These are phyloP conservation scores for Schizothecium vesticola DNA, from an alignment of 495 filamentous ascomycete genomes.

Conservation along the genomic window DNA sequence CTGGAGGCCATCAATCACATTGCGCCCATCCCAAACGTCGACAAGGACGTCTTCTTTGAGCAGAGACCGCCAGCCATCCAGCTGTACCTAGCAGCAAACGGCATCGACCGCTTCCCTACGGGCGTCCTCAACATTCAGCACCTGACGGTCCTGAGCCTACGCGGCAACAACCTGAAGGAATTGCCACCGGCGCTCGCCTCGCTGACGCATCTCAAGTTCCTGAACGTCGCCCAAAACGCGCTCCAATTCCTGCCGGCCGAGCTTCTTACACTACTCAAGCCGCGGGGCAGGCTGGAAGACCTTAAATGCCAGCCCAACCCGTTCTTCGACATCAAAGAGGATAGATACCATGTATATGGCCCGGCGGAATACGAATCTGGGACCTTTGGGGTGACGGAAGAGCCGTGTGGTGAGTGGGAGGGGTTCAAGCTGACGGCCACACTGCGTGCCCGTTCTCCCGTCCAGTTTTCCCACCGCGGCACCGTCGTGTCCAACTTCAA, in stretches of 20 bases:
- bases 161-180: constrained; percentile 60
- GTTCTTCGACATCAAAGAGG: constrained; percentile 33
- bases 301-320: constrained; percentile 46
- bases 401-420: not conserved
- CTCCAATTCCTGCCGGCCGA: constrained; percentile 67
- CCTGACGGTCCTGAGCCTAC: constrained; percentile 65
- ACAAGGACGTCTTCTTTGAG: constrained; percentile 35
- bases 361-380: not conserved
- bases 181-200: constrained; percentile 62
- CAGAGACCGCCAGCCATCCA: constrained; percentile 49
- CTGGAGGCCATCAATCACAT: constrained; percentile 57
- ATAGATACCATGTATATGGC: not conserved
- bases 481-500: constrained; percentile 15
- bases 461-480: constrained; percentile 19
- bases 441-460: constrained; percentile 20
- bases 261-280: constrained; percentile 53
- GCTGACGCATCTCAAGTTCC: constrained; percentile 55
- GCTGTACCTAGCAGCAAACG: constrained; percentile 60
- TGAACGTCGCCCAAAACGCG: constrained; percentile 69
- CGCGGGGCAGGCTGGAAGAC: constrained; percentile 28
- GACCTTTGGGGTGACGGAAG: not conserved
- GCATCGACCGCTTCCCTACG: constrained; percentile 46
- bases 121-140: constrained; percentile 50
- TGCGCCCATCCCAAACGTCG: constrained; percentile 42
- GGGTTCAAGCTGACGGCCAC: constrained; percentile 11